These are phyloP conservation scores for Beauveria scarabaeidicola DNA, from an alignment of 2,329 filamentous ascomycete genomes.

Conservation along the genomic window DNA sequence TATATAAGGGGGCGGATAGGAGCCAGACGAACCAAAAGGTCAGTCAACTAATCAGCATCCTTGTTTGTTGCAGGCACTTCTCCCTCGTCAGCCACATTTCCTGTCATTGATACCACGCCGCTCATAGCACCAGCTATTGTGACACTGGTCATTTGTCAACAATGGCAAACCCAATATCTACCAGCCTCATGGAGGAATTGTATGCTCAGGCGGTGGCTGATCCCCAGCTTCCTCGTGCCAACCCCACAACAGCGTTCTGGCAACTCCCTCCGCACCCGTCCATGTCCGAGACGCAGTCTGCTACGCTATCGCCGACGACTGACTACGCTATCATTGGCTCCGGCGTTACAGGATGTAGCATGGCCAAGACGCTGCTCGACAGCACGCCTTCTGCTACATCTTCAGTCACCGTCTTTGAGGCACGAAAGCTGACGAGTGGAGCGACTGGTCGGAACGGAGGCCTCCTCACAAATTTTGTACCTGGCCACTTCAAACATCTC, in stretches of 20 bases:
- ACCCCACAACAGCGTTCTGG: conserved; percentile 21
- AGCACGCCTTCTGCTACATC: not conserved
- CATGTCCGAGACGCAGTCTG: conserved; percentile 18
- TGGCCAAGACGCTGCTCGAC: conserved; percentile 17
- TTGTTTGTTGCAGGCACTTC: not conserved
- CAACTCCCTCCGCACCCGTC: conserved; percentile 19
- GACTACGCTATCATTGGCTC: conserved; percentile 23
- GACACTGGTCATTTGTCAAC: not conserved
- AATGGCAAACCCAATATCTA: not conserved
- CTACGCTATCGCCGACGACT: conserved; percentile 13
- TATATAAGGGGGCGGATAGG: not conserved
- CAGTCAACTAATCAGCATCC: not conserved
- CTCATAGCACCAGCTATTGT: not conserved
- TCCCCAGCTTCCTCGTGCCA: conserved; percentile 17
- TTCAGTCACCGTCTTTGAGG: conserved; percentile 20
- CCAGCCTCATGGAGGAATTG: not conserved
- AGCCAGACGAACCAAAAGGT: not conserved
- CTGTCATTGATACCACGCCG: too few species aligned
- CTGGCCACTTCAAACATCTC: conserved; percentile 30
- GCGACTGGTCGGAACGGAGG: conserved; percentile 25
- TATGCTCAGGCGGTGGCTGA: conserved; percentile 12
- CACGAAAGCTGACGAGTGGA: conserved; percentile 20
- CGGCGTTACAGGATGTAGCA: conserved; percentile 22
- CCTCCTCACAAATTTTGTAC: conserved; percentile 23
- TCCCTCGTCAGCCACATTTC: not conserved